Evolutionary conservation across 305 asterid species (phyloP).

Genomic region (Solanum chacoense): DNA sequence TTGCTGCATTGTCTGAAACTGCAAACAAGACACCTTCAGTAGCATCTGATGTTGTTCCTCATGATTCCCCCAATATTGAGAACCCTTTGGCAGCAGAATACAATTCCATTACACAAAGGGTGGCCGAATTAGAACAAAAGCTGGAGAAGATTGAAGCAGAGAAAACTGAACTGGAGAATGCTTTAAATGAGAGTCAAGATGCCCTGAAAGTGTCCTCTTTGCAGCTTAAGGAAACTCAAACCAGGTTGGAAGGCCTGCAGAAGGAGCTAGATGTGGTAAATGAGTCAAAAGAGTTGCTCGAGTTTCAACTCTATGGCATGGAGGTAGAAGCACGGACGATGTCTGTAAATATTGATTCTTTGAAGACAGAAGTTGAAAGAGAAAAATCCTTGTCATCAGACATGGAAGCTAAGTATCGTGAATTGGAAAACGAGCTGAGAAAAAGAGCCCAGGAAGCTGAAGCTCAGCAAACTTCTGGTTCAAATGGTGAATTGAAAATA

Average conservation of each 20-base stretch:
- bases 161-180: conserved; percentile 35
- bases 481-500: conserved; percentile 29
- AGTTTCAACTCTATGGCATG: conserved; percentile 39
- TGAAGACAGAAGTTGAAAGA: conserved; percentile 33
- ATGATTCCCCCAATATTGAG: conserved; percentile 26
- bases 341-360: conserved; percentile 33
- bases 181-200: conserved; percentile 29
- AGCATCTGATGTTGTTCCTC: conserved; percentile 16
- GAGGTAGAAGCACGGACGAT: conserved; percentile 49
- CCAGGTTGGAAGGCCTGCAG: conserved; percentile 33
- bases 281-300: conserved; percentile 45
- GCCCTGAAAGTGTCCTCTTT: conserved; percentile 30
- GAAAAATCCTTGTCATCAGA: conserved; percentile 36
- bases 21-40: conserved; percentile 22
- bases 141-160: conserved; percentile 37
- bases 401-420: conserved; percentile 31
- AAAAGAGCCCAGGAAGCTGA: conserved; percentile 32
- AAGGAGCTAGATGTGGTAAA: conserved; percentile 33
- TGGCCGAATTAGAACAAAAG: conserved; percentile 40
- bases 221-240: conserved; percentile 26
- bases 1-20: conserved; percentile 50
- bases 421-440: conserved; percentile 37
- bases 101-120: conserved; percentile 25
- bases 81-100: conserved; percentile 33
- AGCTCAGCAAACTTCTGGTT: conserved; percentile 24